Conservation (phyloP, 2,329 filamentous ascomycete species). For the Teratosphaeria viscida region DNA sequence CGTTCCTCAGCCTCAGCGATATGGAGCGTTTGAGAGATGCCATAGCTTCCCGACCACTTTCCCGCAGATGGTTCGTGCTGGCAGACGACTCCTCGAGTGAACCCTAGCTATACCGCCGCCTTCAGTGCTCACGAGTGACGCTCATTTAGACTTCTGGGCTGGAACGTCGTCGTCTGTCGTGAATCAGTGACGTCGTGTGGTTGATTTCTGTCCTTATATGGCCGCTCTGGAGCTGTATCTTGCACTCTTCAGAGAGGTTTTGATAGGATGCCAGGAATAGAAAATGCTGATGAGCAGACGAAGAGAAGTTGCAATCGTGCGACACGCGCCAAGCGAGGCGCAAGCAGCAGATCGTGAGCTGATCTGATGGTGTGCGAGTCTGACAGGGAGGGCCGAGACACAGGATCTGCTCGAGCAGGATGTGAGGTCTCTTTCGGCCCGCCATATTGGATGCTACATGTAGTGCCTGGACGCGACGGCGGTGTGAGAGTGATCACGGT, state of each 20-base stretch:
- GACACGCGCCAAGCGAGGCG: not conserved
- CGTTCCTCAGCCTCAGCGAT: slow-evolving; percentile 1
- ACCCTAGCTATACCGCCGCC: not conserved
- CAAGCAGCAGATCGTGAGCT: not conserved
- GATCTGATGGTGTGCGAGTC: not conserved
- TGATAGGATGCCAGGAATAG: not conserved
- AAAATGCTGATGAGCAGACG: not conserved
- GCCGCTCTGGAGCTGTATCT: not conserved
- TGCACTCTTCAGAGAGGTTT: not conserved
- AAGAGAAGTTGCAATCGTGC: not conserved
- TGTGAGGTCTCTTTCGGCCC: not conserved
- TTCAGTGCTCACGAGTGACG: not conserved
- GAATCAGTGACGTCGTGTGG: not conserved
- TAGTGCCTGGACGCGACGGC: not conserved
- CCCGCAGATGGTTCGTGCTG: not conserved
- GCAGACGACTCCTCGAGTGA: not conserved
- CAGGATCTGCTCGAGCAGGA: not conserved
- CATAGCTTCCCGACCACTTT: not conserved
- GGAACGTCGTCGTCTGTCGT: not conserved
- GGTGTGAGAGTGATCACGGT: not conserved
- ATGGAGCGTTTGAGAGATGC: slow-evolving; percentile 3
- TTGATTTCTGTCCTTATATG: not conserved
- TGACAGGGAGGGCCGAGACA: not conserved
- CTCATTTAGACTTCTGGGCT: not conserved
- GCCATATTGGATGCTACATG: not conserved